Evolutionary conservation across 768 basidiomycete genomes (phyloP).

Genomic region (Zangia roseola): DNA sequence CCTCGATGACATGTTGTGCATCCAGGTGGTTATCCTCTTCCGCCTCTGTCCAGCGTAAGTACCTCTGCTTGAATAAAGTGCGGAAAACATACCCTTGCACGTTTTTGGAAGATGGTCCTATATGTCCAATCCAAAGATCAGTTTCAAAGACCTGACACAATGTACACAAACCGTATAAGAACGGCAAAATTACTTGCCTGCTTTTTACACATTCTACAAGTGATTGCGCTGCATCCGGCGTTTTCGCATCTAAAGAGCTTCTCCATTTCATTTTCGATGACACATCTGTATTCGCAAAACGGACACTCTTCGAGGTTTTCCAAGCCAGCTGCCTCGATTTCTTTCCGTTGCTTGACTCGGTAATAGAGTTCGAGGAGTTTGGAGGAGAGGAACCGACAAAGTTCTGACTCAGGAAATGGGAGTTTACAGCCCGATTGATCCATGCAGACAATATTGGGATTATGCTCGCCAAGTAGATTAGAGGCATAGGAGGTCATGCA

Average conservation of each 20-base stretch:
- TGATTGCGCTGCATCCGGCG: constrained; percentile 69
- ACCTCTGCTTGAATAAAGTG: background rate
- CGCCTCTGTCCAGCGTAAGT: constrained; percentile 47
- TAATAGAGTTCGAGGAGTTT: constrained; percentile 73
- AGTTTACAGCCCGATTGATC: constrained; percentile 72
- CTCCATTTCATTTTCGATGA: constrained; percentile 69
- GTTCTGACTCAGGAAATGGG: constrained; percentile 65
- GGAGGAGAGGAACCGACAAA: constrained; percentile 60
- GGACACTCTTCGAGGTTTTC: constrained; percentile 88
- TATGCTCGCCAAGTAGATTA: constrained; percentile 62
- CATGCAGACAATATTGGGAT: constrained; percentile 73
- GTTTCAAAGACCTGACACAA: background rate
- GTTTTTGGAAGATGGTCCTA: constrained; percentile 82
- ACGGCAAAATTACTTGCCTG: constrained; percentile 40
- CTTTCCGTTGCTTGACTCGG: constrained; percentile 72
- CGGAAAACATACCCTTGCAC: constrained; percentile 57
- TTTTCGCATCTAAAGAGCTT: constrained; percentile 58
- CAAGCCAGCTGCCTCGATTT: constrained; percentile 73
- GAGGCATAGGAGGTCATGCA: constrained; percentile 73
- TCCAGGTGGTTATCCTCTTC: constrained; percentile 75
- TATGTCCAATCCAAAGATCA: constrained; percentile 2
- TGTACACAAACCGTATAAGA: background rate
- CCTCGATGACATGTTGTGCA: constrained; percentile 77
- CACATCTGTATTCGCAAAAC: constrained; percentile 82
- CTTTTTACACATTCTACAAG: constrained; percentile 79